A percentile compares a stretch with the other conserved stretches of the same genome.
These are phyloP conservation scores for Chamaecrista fasciculata DNA, from an alignment of 306 rosid genomes.

Conservation along the genomic window DNA sequence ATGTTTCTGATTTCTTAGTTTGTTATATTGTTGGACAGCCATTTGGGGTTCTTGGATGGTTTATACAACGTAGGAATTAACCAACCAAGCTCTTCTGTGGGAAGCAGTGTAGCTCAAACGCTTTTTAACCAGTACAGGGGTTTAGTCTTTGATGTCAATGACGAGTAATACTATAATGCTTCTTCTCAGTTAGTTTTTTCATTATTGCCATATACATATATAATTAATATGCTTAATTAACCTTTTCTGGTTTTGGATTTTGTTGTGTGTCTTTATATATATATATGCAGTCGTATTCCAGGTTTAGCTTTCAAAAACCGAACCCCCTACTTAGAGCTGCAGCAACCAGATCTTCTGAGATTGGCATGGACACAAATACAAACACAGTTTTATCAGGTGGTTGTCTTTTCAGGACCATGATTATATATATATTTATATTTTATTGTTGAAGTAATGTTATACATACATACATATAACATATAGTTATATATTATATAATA, in stretches of 20 bases:
- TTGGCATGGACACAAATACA: background rate
- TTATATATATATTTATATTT: too few species aligned
- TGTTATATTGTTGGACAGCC: slow-evolving; percentile 33
- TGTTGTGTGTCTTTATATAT: background rate
- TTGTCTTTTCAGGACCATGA: too few species aligned
- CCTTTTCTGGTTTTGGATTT: too few species aligned
- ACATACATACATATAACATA: too few species aligned
- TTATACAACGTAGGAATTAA: slow-evolving; percentile 42
- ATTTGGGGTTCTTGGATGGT: slow-evolving; percentile 66
- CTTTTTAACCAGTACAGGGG: slow-evolving; percentile 52
- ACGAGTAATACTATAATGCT: slow-evolving; percentile 63
- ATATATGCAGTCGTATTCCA: background rate
- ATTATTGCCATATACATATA: too few species aligned
- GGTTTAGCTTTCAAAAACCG: slow-evolving; percentile 12
- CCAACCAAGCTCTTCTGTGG: slow-evolving; percentile 61
- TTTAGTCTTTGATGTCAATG: slow-evolving; percentile 44
- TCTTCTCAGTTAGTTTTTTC: too few species aligned
- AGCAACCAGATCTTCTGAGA: slow-evolving; percentile 5
- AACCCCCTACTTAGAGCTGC: background rate
- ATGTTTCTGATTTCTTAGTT: background rate
- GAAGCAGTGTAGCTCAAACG: slow-evolving; percentile 42
- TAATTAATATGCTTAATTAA: too few species aligned
- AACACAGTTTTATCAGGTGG: background rate
- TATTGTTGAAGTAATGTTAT: background rate
- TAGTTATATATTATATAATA: too few species aligned